phyloP scores from a whole-genome alignment of 2,329 filamentous ascomycete species.

The Talaromyces sp. region DNA sequence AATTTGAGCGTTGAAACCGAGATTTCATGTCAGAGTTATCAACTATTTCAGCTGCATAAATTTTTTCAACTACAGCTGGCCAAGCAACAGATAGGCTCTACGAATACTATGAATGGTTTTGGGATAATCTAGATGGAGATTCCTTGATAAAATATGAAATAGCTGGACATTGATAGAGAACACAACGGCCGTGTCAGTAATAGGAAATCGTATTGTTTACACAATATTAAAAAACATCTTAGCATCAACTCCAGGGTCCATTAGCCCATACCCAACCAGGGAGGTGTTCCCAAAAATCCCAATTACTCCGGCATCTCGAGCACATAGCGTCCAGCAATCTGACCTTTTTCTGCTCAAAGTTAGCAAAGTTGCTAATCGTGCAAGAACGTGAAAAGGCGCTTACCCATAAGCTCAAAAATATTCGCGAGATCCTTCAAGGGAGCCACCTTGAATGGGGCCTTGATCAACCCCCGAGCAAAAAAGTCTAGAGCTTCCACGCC shows the following conservation, averaged over 20 bases:
- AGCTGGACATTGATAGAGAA: background rate
- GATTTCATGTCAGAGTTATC: background rate
- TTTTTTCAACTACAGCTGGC: background rate
- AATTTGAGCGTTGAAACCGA: background rate
- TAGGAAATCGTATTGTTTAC: background rate
- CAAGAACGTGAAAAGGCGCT: slow-evolving; percentile 15
- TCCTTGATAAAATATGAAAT: too few species aligned
- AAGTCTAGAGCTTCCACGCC: slow-evolving; percentile 87
- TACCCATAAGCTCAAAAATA: slow-evolving; percentile 70
- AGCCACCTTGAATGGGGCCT: slow-evolving; percentile 79
- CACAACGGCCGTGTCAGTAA: background rate
- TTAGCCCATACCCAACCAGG: background rate
- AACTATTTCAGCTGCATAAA: background rate
- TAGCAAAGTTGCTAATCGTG: slow-evolving; percentile 16
- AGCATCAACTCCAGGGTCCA: background rate
- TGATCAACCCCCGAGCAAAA: slow-evolving; percentile 77
- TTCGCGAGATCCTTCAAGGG: slow-evolving; percentile 74
- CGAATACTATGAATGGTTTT: background rate
- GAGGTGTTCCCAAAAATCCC: too few species aligned
- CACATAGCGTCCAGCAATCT: slow-evolving; percentile 43
- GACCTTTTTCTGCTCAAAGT: slow-evolving; percentile 33
- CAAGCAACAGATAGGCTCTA: background rate
- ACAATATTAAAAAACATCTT: background rate
- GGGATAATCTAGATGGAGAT: background rate
- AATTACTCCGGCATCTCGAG: slow-evolving; percentile 40